A percentile compares a stretch with the other conserved stretches of the same genome.
Conservation (phyloP, 176 grass and related monocot genomes). For the Phoenix roebelenii region DNA sequence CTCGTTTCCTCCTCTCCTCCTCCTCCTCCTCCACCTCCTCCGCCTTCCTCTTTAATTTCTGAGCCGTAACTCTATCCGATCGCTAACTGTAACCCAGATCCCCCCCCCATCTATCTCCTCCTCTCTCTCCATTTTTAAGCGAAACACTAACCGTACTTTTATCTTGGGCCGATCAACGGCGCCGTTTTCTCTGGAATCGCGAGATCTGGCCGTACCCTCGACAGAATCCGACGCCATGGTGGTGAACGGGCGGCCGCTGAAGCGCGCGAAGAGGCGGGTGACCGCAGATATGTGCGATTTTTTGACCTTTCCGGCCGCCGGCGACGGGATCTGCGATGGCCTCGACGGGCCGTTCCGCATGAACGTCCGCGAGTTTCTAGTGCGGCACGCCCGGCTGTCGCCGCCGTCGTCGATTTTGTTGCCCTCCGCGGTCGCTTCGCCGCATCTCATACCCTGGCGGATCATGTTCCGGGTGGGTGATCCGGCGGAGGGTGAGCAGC, state of each 20-base stretch:
- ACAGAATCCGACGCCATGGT: slow-evolving; percentile 44
- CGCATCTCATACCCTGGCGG: slow-evolving; percentile 66
- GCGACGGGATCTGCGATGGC: slow-evolving; percentile 21
- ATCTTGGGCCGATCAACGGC: slow-evolving; percentile 19
- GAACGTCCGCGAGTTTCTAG: slow-evolving; percentile 62
- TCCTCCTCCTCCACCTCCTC: slow-evolving; percentile 8
- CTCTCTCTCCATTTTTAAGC: background rate
- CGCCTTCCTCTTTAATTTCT: slow-evolving; percentile 37
- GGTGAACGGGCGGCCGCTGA: slow-evolving; percentile 88
- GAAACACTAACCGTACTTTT: no score
- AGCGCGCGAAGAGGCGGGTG: slow-evolving; percentile 60
- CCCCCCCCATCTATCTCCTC: background rate
- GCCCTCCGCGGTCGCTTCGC: slow-evolving; percentile 38
- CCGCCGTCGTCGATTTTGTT: slow-evolving; percentile 54
- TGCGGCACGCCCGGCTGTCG: slow-evolving; percentile 50
- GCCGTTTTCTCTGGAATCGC: slow-evolving; percentile 19
- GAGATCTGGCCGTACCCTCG: slow-evolving; percentile 34
- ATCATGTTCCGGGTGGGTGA: slow-evolving; percentile 45
- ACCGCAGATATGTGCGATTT: slow-evolving; percentile 29
- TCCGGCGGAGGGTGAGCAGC: slow-evolving; percentile 4
- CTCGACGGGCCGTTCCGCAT: slow-evolving; percentile 63
- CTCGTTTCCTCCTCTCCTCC: slow-evolving; percentile 18
- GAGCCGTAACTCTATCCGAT: slow-evolving; percentile 14
- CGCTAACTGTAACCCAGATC: background rate
- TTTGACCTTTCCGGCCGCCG: slow-evolving; percentile 24